These are phyloP conservation scores for Neltuma alba DNA, from an alignment of 306 rosid genomes.

Conservation along the genomic window DNA sequence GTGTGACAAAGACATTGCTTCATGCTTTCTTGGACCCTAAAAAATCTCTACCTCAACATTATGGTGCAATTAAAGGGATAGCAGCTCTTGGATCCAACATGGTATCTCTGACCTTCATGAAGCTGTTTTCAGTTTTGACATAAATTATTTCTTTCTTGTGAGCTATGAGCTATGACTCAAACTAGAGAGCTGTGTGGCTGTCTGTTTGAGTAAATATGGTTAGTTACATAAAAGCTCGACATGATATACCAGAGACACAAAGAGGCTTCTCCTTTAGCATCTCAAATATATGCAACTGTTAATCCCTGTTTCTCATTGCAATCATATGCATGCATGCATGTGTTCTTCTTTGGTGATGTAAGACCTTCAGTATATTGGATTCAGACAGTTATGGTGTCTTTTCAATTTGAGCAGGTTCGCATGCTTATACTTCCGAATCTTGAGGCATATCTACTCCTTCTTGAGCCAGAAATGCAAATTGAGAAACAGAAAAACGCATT, in stretches of 20 bases:
- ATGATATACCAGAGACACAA: background rate
- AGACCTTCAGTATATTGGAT: constrained; percentile 15
- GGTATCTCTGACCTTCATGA: constrained; percentile 54
- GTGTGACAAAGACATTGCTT: constrained; percentile 79
- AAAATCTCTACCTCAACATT: constrained; percentile 83
- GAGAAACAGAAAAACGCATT: constrained; percentile 78
- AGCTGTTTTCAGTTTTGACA: constrained; percentile 25
- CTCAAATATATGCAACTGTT: constrained; percentile 13
- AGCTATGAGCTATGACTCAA: constrained; percentile 8
- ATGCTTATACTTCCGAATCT: constrained; percentile 86
- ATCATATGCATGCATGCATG: background rate
- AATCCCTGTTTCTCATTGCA: constrained; percentile 27
- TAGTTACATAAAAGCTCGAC: constrained; percentile 8
- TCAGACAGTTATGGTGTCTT: constrained; percentile 22
- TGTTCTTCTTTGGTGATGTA: constrained; percentile 14
- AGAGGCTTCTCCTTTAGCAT: constrained; percentile 8
- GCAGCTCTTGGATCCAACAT: constrained; percentile 80
- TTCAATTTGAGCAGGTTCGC: constrained; percentile 62
- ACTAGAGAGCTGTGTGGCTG: constrained; percentile 20
- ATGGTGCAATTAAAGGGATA: constrained; percentile 93
- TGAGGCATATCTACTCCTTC: constrained; percentile 80
- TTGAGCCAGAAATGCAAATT: constrained; percentile 76
- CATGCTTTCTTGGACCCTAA: constrained; percentile 89
- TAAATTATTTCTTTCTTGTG: background rate
- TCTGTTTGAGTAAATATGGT: constrained; percentile 14